These are phyloP conservation scores for Vigna radiata DNA, from an alignment of 306 rosid genomes.

Conservation along the genomic window DNA sequence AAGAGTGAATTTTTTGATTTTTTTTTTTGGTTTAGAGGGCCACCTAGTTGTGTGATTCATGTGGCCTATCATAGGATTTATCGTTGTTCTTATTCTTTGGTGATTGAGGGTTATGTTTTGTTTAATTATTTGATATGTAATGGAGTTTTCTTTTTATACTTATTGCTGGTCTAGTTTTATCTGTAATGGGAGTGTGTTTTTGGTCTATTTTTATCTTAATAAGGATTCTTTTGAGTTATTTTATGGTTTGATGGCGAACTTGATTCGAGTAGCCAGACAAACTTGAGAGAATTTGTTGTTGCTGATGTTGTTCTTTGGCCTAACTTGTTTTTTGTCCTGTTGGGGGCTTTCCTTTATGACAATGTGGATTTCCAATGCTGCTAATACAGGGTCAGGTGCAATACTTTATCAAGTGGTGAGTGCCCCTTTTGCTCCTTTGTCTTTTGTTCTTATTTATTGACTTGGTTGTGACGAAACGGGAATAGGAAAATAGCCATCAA, in stretches of 20 bases:
- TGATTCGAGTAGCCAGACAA: not conserved
- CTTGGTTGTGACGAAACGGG: slow-evolving; percentile 15
- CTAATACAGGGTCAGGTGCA: slow-evolving; percentile 73
- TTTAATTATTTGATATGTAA: not conserved
- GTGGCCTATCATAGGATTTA: not conserved
- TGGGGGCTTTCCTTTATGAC: not conserved
- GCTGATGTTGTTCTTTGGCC: not conserved
- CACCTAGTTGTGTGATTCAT: not conserved
- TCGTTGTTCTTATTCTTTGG: not conserved
- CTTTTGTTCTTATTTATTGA: not conserved
- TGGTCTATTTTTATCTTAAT: not conserved
- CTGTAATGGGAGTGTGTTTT: not conserved
- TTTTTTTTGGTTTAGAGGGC: not conserved
- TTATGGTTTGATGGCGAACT: not conserved
- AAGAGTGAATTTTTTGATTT: no score
- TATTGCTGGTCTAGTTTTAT: not conserved
- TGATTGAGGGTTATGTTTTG: not conserved
- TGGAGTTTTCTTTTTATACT: not conserved
- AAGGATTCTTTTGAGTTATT: no score
- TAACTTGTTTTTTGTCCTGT: slow-evolving; percentile 33
- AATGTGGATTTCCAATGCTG: slow-evolving; percentile 29
- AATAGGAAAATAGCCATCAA: not conserved
- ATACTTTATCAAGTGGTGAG: slow-evolving; percentile 91
- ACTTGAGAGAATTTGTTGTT: not conserved
- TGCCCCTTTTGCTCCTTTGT: slow-evolving; percentile 14